Percentiles rank a stretch among this genome's conserved stretches.
phyloP scores from a whole-genome alignment of 495 filamentous ascomycete species.

The Thozetella sp. region DNA sequence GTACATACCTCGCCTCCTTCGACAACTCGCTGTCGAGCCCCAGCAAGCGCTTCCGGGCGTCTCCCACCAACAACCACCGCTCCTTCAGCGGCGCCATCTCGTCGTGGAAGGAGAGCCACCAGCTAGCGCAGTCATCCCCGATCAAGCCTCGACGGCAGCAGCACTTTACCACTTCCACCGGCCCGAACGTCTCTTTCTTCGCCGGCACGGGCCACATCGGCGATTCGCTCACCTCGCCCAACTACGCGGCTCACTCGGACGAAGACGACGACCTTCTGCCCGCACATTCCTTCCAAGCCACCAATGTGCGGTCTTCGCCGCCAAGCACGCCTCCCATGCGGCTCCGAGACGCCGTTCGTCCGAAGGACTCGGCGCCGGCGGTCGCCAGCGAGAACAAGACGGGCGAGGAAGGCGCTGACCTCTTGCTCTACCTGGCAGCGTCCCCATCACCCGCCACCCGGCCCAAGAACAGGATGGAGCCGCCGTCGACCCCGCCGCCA shows the following conservation, averaged over 20 bases:
- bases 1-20: conserved; percentile 54
- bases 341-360: conserved; percentile 43
- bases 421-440: conserved; percentile 88
- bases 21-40: conserved; percentile 46
- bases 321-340: conserved; percentile 80
- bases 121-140: conserved; percentile 82
- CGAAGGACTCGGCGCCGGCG: neutral
- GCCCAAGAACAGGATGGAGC: conserved; percentile 52
- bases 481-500: conserved; percentile 87
- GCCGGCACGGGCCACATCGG: conserved; percentile 57
- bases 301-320: conserved; percentile 67
- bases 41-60: conserved; percentile 70
- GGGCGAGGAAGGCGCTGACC: conserved; percentile 85
- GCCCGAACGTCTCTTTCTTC: conserved; percentile 72
- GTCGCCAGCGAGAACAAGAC: conserved; percentile 34
- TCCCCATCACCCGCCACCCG: conserved; percentile 81
- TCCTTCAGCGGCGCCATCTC: conserved; percentile 55
- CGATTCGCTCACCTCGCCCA: conserved; percentile 65
- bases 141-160: conserved; percentile 65
- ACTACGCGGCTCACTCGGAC: conserved; percentile 66
- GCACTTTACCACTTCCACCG: conserved; percentile 62
- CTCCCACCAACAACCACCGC: conserved; percentile 58
- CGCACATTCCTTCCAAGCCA: conserved; percentile 67
- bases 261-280: conserved; percentile 81
- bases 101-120: conserved; percentile 74